These are phyloP conservation scores for Prunus salicina DNA, from an alignment of 306 rosid genomes.

Conservation along the genomic window DNA sequence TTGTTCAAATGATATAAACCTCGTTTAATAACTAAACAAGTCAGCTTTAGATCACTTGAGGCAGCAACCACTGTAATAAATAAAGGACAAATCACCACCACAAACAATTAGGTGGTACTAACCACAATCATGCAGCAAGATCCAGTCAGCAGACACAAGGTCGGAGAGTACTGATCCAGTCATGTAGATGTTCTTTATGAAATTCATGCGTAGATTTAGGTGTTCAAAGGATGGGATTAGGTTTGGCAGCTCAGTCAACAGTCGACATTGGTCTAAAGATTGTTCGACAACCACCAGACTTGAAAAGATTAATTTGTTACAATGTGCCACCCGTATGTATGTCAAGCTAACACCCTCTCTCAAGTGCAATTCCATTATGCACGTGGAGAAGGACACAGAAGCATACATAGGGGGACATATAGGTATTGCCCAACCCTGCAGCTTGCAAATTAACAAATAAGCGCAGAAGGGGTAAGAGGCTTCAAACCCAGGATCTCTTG, in stretches of 20 bases:
- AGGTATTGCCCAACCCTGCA: not conserved
- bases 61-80: too few relatives aligned
- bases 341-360: not conserved
- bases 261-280: not conserved
- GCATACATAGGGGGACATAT: not conserved
- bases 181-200: not conserved
- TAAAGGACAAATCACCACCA: too few relatives aligned
- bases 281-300: not conserved
- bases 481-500: not conserved
- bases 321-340: not conserved
- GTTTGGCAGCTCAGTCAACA: not conserved
- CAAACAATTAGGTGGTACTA: too few relatives aligned
- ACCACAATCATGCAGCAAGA: too few relatives aligned
- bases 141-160: too few relatives aligned
- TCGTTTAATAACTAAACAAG: too few relatives aligned
- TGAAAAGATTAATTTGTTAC: not conserved
- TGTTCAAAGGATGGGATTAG: not conserved
- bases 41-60: too few relatives aligned
- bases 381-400: not conserved
- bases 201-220: not conserved
- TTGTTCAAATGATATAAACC: too few relatives aligned
- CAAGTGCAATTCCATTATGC: not conserved
- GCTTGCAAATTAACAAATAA: not conserved
- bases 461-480: not conserved
- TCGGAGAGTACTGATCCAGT: too few relatives aligned